Evolutionary conservation across 257 asterid genomes (phyloP).

Genomic region (Solanum sitiens): DNA sequence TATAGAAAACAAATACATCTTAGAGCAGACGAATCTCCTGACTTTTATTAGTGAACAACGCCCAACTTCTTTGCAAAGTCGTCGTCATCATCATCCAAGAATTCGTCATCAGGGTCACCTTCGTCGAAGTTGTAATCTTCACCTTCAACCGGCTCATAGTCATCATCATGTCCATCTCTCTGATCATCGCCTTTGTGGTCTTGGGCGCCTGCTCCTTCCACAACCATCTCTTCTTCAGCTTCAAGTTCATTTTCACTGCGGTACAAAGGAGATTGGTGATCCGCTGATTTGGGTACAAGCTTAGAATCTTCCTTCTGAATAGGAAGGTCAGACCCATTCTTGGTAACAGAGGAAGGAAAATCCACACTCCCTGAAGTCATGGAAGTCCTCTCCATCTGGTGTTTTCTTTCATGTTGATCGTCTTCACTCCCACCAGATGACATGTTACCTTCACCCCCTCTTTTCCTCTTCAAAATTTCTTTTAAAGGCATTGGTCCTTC

Average conservation of each 20-base stretch:
- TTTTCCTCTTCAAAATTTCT: constrained; percentile 79
- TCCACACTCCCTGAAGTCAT: not conserved
- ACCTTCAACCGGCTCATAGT: constrained; percentile 50
- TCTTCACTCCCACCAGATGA: not conserved
- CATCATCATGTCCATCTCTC: constrained; percentile 37
- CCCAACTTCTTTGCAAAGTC: constrained; percentile 95
- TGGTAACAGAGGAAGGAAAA: not conserved
- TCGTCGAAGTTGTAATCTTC: constrained; percentile 48
- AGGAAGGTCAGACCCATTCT: constrained; percentile 4
- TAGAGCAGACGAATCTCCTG: not conserved
- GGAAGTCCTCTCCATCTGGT: not conserved
- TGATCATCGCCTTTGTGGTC: constrained; percentile 40
- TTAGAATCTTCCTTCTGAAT: constrained; percentile 1
- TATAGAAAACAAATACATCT: not conserved
- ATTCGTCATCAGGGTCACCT: constrained; percentile 47
- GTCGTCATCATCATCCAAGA: constrained; percentile 40
- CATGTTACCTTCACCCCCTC: constrained; percentile 11
- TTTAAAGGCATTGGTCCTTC: constrained; percentile 83
- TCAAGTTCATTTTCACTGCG: constrained; percentile 9
- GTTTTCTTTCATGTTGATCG: not conserved
- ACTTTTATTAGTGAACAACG: constrained; percentile 30
- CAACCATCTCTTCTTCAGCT: constrained; percentile 37
- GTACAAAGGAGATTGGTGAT: constrained; percentile 9
- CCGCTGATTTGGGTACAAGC: not conserved
- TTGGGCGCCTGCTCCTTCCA: constrained; percentile 22